Evolutionary conservation across 2,329 filamentous ascomycete species (phyloP), one percentile per base, ranked within the genome.

Genomic region (Paracorniculantispora psalliotae): DNA sequence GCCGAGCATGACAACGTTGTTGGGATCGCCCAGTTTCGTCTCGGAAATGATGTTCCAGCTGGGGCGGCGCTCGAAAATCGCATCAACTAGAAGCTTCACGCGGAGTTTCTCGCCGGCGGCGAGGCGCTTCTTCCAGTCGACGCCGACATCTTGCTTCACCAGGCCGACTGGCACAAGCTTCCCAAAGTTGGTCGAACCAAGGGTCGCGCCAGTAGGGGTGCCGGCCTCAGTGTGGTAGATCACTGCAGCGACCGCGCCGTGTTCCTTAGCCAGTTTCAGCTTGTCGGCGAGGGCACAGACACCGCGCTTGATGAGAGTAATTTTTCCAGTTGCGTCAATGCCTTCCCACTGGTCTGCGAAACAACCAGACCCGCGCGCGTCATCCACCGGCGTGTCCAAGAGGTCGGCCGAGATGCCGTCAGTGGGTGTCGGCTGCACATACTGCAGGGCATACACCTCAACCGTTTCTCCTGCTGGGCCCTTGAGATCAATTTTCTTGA

Each of bases 181-280:
- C 8, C 69, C 68, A 28, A 70, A 62, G 64, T 73, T 75, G 63
- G 72, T 71, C 0, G 73, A 73, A 19, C 79, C 77, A 2, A 88
- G 75, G 0, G 83, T 87, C 8, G 82, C 84, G 25, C 74, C 71
- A 1, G 77, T 69, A 3, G 74, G 55, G 10, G 67, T 63, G 1
- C 81, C 83, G 0, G 78, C 72, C 2, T 72, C 75, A 62, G 88
- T 85, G 76, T 89, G 83, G 71, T 85, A 87, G 60, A 89, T 75
- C 51, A 89, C 72, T 1, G 80, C 74, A 39, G 70, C 76, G 5
- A 73, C 13, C 1, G 77, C 77, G 39, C 76, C 76, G 30, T 73
- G 68, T 2, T 69, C 67, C 62, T 68, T 72, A 37, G 77, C 77
- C 4, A 77, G 69, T 64, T 71, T 73, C 37, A 76, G 67, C 67